A percentile compares a stretch with the other conserved stretches of the same genome.
phyloP scores from a whole-genome alignment of 1,139 yeast species.

The Taphrina betulina region DNA sequence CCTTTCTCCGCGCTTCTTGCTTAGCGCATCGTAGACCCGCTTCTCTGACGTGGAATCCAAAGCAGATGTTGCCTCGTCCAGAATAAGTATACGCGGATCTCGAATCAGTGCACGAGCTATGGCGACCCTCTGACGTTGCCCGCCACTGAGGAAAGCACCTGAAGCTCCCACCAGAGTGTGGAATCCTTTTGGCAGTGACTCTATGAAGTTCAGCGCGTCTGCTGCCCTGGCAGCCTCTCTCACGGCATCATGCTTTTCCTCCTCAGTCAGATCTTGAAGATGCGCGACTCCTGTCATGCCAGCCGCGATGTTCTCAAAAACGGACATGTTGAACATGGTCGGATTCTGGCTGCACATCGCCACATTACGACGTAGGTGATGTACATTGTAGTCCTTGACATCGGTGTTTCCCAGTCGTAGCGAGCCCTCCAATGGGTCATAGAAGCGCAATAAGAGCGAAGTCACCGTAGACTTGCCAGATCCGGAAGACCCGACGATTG shows the following conservation, averaged over 20 bases:
- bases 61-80: conserved; percentile 82
- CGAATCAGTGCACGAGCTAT: conserved; percentile 71
- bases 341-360: conserved; percentile 74
- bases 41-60: conserved; percentile 72
- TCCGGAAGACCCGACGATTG: conserved; percentile 74
- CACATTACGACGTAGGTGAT: conserved; percentile 54
- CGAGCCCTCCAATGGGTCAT: conserved; percentile 46
- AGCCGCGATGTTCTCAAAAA: conserved; percentile 64
- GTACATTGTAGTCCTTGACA: conserved; percentile 50
- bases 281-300: conserved; percentile 55
- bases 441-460: conserved; percentile 55
- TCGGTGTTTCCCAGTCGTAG: conserved; percentile 50
- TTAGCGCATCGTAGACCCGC: conserved; percentile 61
- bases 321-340: conserved; percentile 62
- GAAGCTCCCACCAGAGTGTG: conserved; percentile 58
- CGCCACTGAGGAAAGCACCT: conserved; percentile 63
- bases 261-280: conserved; percentile 43
- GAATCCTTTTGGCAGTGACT: conserved; percentile 56
- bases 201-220: conserved; percentile 55
- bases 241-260: conserved; percentile 50
- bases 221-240: conserved; percentile 44
- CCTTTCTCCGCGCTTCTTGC: conserved; percentile 53
- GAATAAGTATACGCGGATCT: conserved; percentile 57
- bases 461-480: conserved; percentile 74
- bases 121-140: conserved; percentile 74